Base-by-base conservation (phyloP, 2,329 filamentous ascomycete genomes). In the Neofusicoccum ribis region DNA sequence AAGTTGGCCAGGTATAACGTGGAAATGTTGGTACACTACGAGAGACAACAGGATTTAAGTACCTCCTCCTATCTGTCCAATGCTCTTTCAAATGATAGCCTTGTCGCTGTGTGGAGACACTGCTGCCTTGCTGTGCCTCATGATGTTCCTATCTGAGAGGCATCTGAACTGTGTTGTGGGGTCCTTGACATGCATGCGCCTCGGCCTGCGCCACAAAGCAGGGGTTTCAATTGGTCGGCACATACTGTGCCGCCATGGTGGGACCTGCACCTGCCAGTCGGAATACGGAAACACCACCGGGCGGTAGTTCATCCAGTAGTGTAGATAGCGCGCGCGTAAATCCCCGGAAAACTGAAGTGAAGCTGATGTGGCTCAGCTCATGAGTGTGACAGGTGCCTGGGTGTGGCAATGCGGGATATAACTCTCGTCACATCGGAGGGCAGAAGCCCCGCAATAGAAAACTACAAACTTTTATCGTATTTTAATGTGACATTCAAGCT, bases 41-140 rank as follows among this genome's bases (percentile, higher is more conserved):
- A 23, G n/a, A 23, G 11, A n/a, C n/a, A 44, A 34, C 41, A 14
- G n/a, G 2, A 37, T 15, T 46, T 36, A 47, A 46, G n/a, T 46
- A 47, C 4, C 11, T 2, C 8, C 12, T 20, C 17, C 20, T n/a
- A 17, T 14, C 46, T 17, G 7, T 27, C 3, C n/a, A 6, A 17
- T 9, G 8, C 14, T 7, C 2, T 1, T 11, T 23, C 31, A 5
- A 2, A 14, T 2, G 11, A 27, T 2, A 14, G 2, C 5, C 56
- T 17, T 5, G 34, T 11, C 8, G 27, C 41, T 23, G 27, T 12
- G 11, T 36, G n/a, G 17, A 20, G 7, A 36, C 15, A 37, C 43
- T 60, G 56, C 56, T 47, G 56, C 43, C 43, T 47, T 60, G n/a
- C 56, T 14, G 56, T 60, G 43, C 56, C 56, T 47, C 43, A 23